Evolutionary conservation across 345 rosid species (phyloP).

Genomic region (Turnera subulata): DNA sequence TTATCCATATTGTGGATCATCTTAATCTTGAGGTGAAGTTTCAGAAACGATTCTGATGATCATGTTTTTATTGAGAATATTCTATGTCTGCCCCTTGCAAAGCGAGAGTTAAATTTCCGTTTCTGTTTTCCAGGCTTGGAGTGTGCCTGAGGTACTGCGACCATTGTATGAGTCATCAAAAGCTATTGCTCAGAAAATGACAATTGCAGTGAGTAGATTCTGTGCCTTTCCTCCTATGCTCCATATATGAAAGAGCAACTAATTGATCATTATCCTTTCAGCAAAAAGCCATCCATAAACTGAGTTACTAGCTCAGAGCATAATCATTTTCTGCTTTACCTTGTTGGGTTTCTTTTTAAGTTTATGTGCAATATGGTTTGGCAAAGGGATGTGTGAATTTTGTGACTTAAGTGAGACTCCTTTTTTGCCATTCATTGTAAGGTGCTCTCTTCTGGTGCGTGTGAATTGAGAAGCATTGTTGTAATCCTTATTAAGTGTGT

Average conservation of each 20-base stretch:
- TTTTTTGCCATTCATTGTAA: no score
- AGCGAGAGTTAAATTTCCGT: not conserved
- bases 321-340: no score
- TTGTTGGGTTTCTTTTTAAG: no score
- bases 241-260: not conserved
- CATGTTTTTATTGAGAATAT: no score
- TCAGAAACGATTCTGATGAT: not conserved
- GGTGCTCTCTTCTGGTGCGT: no score
- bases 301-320: no score
- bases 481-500: constrained; percentile 10
- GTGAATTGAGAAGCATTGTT: no score
- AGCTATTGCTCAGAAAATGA: constrained; percentile 89
- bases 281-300: not conserved
- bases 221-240: not conserved
- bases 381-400: no score
- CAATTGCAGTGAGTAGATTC: constrained; percentile 68
- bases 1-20: constrained; percentile 96
- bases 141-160: constrained; percentile 95
- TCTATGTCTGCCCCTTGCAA: not conserved
- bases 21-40: constrained; percentile 78
- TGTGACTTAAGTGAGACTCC: no score
- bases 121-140: constrained; percentile 66
- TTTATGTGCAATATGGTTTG: no score
- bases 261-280: not conserved
- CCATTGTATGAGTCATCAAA: constrained; percentile 94